Percentiles rank a stretch among this genome's conserved stretches.
phyloP scores from a whole-genome alignment of 2,329 filamentous ascomycete species.

The Coniosporium tulheliwenetii region DNA sequence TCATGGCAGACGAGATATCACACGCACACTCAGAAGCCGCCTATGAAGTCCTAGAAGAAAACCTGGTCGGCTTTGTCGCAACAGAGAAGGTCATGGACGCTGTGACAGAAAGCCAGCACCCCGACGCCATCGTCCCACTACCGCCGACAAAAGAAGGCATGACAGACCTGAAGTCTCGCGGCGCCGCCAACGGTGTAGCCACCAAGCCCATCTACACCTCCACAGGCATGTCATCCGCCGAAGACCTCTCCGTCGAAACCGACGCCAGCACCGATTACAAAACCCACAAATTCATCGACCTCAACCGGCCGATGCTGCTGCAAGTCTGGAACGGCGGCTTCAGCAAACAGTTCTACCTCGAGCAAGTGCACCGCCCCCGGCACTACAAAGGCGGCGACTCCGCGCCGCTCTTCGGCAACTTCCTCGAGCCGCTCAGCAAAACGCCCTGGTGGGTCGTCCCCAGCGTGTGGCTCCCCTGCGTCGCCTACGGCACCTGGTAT shows the following conservation, averaged over 20 bases:
- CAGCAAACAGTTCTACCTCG: constrained; percentile 87
- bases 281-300: constrained; percentile 84
- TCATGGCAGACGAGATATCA: constrained; percentile 68
- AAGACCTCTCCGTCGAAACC: constrained; percentile 77
- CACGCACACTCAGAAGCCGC: constrained; percentile 81
- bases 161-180: constrained; percentile 31
- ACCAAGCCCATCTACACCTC: constrained; percentile 33
- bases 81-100: constrained; percentile 40
- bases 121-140: constrained; percentile 35
- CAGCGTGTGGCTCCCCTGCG: constrained; percentile 65
- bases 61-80: constrained; percentile 64
- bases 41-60: constrained; percentile 90
- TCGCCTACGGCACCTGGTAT: constrained; percentile 55
- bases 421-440: constrained; percentile 91
- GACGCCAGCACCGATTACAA: constrained; percentile 64
- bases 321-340: constrained; percentile 85
- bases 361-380: constrained; percentile 87
- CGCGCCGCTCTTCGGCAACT: constrained; percentile 91
- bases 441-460: constrained; percentile 92
- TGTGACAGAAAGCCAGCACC: constrained; percentile 30
- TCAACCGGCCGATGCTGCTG: constrained; percentile 67
- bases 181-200: constrained; percentile 15
- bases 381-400: constrained; percentile 91
- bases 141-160: constrained; percentile 34
- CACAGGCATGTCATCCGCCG: constrained; percentile 80